These are phyloP conservation scores for Alternaria arborescens DNA, from an alignment of 2,329 filamentous ascomycete genomes.

Conservation along the genomic window DNA sequence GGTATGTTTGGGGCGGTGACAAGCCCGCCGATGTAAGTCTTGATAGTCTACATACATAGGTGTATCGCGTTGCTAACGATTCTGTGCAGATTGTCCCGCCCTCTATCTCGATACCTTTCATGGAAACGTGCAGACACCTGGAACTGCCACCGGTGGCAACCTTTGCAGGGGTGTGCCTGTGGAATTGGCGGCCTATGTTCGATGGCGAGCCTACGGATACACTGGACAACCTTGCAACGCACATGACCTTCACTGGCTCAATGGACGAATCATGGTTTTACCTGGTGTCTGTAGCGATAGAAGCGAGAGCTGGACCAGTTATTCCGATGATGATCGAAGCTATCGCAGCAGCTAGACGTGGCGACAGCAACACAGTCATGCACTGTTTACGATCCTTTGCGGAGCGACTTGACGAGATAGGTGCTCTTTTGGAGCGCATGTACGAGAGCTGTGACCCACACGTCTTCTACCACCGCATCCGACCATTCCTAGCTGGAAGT, in stretches of 20 bases:
- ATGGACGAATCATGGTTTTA: conserved; percentile 99
- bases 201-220: conserved; percentile 80
- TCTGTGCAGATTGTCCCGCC: conserved; percentile 71
- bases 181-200: conserved; percentile 97
- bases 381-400: conserved; percentile 82
- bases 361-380: conserved; percentile 75
- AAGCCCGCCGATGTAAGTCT: conserved; percentile 71
- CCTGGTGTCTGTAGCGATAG: conserved; percentile 92
- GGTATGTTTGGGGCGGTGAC: conserved; percentile 88
- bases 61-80: conserved; percentile 26
- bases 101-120: conserved; percentile 81
- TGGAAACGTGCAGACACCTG: conserved; percentile 77
- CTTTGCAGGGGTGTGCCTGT: conserved; percentile 89
- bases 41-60: not conserved
- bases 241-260: conserved; percentile 91
- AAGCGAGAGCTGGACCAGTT: conserved; percentile 86
- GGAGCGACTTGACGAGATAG: conserved; percentile 86
- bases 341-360: conserved; percentile 77
- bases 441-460: conserved; percentile 94
- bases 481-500: conserved; percentile 94
- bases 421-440: conserved; percentile 81
- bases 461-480: conserved; percentile 93
- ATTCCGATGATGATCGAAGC: conserved; percentile 89
- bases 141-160: conserved; percentile 93
- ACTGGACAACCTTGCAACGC: conserved; percentile 85